A percentile compares a stretch with the other conserved stretches of the same genome.
Conservation (phyloP, 2,329 filamentous ascomycete genomes). For the Rugonectria rugulosa region DNA sequence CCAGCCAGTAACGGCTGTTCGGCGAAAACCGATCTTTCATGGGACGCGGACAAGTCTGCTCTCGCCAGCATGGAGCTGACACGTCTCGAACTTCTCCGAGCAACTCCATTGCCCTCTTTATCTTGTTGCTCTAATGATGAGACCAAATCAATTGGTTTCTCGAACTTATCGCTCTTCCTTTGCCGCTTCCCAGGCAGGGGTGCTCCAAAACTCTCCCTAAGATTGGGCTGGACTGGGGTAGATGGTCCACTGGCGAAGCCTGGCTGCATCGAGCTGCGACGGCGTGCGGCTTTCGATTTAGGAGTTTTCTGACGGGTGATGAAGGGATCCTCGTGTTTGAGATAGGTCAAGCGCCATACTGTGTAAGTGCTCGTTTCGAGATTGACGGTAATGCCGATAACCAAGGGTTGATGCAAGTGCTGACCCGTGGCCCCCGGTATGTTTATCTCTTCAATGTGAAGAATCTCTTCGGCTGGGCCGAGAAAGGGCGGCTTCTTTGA, state of each 20-base stretch:
- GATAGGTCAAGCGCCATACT: constrained; percentile 83
- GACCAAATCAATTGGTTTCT: constrained; percentile 68
- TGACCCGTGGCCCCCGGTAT: constrained; percentile 56
- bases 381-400: constrained; percentile 84
- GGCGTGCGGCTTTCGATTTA: constrained; percentile 56
- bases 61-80: constrained; percentile 92
- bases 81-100: constrained; percentile 71
- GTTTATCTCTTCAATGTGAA: constrained; percentile 77
- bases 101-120: constrained; percentile 59
- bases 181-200: constrained; percentile 61
- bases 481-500: constrained; percentile 63
- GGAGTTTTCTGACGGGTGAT: constrained; percentile 55
- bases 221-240: constrained; percentile 75
- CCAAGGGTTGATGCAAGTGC: constrained; percentile 59
- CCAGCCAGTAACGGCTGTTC: constrained; percentile 62
- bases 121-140: constrained; percentile 75
- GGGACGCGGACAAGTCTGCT: constrained; percentile 84
- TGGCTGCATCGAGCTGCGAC: constrained; percentile 71
- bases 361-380: constrained; percentile 78
- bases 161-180: constrained; percentile 59
- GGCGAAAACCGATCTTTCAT: constrained; percentile 81
- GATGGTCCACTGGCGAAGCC: constrained; percentile 76
- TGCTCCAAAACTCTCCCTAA: constrained; percentile 80
- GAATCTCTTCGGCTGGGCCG: constrained; percentile 79
- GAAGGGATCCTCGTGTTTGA: constrained; percentile 70